Percentiles rank a stretch among this genome's conserved stretches.
Evolutionary conservation across 108 stramenopile species (phyloP).

Genomic region (Halocafeteria seosinensis): DNA sequence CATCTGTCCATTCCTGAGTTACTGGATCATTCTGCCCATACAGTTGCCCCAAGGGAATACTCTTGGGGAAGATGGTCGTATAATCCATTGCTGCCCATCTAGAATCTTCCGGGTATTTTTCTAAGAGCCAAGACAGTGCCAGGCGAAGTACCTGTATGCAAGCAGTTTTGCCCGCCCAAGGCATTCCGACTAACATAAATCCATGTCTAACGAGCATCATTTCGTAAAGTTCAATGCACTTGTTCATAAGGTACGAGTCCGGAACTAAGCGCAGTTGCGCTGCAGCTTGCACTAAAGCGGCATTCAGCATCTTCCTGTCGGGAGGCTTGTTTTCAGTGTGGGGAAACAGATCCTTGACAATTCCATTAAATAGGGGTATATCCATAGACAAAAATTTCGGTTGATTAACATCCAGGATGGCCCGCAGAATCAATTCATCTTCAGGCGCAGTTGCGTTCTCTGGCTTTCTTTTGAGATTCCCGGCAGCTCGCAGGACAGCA

Average conservation of each 20-base stretch:
- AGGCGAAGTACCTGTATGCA: slow-evolving; percentile 18
- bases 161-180: slow-evolving; percentile 43
- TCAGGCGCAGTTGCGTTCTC: not conserved
- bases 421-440: slow-evolving; percentile 4
- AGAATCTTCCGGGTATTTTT: slow-evolving; percentile 24
- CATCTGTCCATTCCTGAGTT: slow-evolving; percentile 51
- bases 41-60: slow-evolving; percentile 45
- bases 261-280: slow-evolving; percentile 24
- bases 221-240: slow-evolving; percentile 51
- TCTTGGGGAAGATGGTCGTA: slow-evolving; percentile 48
- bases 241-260: slow-evolving; percentile 40
- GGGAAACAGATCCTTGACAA: slow-evolving; percentile 43
- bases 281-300: slow-evolving; percentile 33
- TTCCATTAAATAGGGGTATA: slow-evolving; percentile 50
- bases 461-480: slow-evolving; percentile 37
- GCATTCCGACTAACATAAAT: slow-evolving; percentile 52
- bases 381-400: slow-evolving; percentile 49
- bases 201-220: slow-evolving; percentile 60
- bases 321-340: slow-evolving; percentile 35
- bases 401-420: slow-evolving; percentile 52
- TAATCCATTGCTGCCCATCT: slow-evolving; percentile 40
- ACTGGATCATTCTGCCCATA: slow-evolving; percentile 45
- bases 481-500: slow-evolving; percentile 47
- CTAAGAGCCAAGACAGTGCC: slow-evolving; percentile 17
- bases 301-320: slow-evolving; percentile 28